Percentiles rank a stretch among this genome's conserved stretches.
Conservation (phyloP, 1,284 basidiomycete species). For the Taiwanofungus camphoratus region DNA sequence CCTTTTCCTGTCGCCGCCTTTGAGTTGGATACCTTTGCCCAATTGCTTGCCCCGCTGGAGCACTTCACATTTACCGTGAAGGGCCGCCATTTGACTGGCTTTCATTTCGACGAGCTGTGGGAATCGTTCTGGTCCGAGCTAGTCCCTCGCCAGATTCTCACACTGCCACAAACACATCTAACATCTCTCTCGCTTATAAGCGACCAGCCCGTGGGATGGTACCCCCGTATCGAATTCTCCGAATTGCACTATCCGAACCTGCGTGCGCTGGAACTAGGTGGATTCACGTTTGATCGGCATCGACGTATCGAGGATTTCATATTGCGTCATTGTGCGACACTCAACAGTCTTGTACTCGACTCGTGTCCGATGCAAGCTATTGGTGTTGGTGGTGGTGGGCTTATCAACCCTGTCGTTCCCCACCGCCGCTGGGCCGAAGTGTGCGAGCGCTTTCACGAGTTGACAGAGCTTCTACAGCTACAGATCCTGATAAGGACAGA, state of each 20-base stretch:
- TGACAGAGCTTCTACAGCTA: constrained; percentile 11
- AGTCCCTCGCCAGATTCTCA: constrained; percentile 15
- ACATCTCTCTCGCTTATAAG: constrained; percentile 18
- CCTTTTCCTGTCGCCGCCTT: constrained; percentile 12
- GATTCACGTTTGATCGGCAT: constrained; percentile 14
- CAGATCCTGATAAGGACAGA: constrained; percentile 8
- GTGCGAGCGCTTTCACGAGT: constrained; percentile 14
- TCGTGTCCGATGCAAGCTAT: constrained; percentile 18
- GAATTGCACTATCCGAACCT: constrained; percentile 17
- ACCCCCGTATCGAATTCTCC: constrained; percentile 14
- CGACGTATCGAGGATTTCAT: constrained; percentile 18
- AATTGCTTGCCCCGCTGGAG: constrained; percentile 11
- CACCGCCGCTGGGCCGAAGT: constrained; percentile 13
- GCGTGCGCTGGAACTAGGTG: constrained; percentile 12
- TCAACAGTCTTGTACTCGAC: constrained; percentile 16
- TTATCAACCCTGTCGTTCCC: constrained; percentile 3
- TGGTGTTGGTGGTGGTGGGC: no score
- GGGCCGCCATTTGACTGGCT: constrained; percentile 7
- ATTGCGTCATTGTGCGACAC: constrained; percentile 13
- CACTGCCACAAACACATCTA: constrained; percentile 12
- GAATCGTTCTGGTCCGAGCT: constrained; percentile 16
- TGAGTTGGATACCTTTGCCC: constrained; percentile 8
- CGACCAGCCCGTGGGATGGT: constrained; percentile 17
- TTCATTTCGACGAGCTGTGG: constrained; percentile 15
- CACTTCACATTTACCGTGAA: constrained; percentile 13